Evolutionary conservation across 140 eudicot species (phyloP), one percentile per base, ranked within the genome.

Genomic region (Ambrosia hybrid): DNA sequence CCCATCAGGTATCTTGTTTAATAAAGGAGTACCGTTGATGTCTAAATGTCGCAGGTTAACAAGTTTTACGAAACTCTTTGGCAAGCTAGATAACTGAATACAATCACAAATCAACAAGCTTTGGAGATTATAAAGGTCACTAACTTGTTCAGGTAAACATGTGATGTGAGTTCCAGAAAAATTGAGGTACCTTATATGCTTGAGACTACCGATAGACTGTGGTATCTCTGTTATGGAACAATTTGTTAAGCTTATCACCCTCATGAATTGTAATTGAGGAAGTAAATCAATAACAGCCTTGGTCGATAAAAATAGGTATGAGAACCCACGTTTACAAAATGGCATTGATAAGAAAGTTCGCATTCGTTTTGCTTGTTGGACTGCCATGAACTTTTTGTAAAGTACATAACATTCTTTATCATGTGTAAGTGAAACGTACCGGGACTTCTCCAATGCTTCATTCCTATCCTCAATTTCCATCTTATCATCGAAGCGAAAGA

Each of bases 321-420:
- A 36, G 0, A 45, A 30, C 6, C 46, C 8, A 49, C 26, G 15
- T n/a, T n/a, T 37, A 34, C 71, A 6, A 16, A 65, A 53, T 4
- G 76, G 72, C 69, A 83, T 34, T 16, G 84, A 73, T 48, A 83
- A 15, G 67, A 76, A 76, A 9, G 85, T 79, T 9, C 87, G 68
- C 69, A 83, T 30, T 8, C 60, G 52, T 9, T 30, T 17, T 15
- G 79, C 87, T 67, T 39, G 30, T 21, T 46, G 6, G 26, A 79
- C 62, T 3, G 65, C 68, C 73, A 14, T 48, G 55, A 79, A 75
- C 53, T 79, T 79, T 37, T 2, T 58, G 65, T 53, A 41, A 34
- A 71, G 77, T 16, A 74, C 82, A 59, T 60, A 72, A 7, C 57
- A 39, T 33, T 39, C 8, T 39, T 39, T 39, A 4, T 68, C 69